A percentile compares a stretch with the other conserved stretches of the same genome.
Evolutionary conservation across 2,329 filamentous ascomycete species (phyloP).

Genomic region (Cercospora citrullina): DNA sequence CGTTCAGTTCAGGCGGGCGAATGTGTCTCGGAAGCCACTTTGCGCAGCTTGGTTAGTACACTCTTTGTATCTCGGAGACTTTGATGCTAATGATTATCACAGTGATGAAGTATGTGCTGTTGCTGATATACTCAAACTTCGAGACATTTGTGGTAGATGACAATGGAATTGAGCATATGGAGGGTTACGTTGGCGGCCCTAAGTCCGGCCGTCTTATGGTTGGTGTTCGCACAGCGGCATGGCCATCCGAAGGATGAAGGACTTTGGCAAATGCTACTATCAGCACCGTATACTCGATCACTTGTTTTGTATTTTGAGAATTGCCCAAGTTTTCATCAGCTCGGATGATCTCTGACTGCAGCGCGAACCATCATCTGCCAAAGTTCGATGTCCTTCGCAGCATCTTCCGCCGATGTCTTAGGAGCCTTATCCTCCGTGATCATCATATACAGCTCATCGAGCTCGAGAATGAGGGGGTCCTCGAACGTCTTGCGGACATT

Average conservation of each 20-base stretch:
- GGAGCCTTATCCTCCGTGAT: neutral
- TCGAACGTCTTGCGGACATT: neutral
- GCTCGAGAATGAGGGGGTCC: neutral
- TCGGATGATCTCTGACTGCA: neutral
- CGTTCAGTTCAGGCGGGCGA: slow-evolving; percentile 4
- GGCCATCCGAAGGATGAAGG: neutral
- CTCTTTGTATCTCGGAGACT: too few relatives aligned
- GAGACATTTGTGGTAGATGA: slow-evolving; percentile 6
- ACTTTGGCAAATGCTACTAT: neutral
- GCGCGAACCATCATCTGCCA: neutral
- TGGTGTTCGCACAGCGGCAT: neutral
- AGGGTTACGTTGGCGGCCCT: slow-evolving; percentile 9
- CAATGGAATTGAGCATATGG: slow-evolving; percentile 4
- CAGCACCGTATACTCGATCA: too few relatives aligned
- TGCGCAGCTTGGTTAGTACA: slow-evolving; percentile 1
- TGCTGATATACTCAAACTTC: slow-evolving; percentile 6
- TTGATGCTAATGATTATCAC: neutral
- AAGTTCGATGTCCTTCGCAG: neutral
- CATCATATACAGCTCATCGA: neutral
- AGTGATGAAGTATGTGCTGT: slow-evolving; percentile 8
- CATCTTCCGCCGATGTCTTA: neutral
- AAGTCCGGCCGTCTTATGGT: slow-evolving; percentile 11
- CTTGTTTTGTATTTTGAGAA: too few relatives aligned
- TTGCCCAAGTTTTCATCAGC: too few relatives aligned
- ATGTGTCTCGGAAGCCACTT: slow-evolving; percentile 12